Base-by-base conservation (phyloP, 768 basidiomycete genomes). In the Pleurotus tuber-regium region DNA sequence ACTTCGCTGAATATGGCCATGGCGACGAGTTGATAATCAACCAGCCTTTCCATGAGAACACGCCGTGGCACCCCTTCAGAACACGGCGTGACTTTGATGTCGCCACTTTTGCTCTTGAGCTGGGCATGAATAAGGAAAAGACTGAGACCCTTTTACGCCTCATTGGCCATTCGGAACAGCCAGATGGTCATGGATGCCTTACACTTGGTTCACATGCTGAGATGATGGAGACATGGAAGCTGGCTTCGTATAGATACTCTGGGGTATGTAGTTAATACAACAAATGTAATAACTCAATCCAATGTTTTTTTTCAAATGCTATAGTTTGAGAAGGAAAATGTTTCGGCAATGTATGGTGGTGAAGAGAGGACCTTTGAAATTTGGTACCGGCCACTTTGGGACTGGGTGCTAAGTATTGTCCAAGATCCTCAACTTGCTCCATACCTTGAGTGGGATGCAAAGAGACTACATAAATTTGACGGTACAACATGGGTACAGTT, bases 391-490 rank as follows among this genome's bases (percentile, higher is more conserved):
- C 52, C 61, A 3, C 41, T 67, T 1, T 65, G 59, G 59, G 54
- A 62, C 23, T 72, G 68, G 67, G 56, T 51, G 0, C 6, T 49
- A 16, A 61, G 64, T 31, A 52, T 72, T 7, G 38, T 75, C 1
- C 24, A 41, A n/a, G 61, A 74, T 26, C 57, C 57, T 0, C 16
- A 29, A 0, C 57, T 69, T 6, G 56, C 57, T 1, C 51, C 51
- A 0, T 47, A 62, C 10, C 64, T 66, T 46, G 54, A 55, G 16
- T 72, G 69, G 64, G 63, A 71, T 64, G 68, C 68, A 4, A 39
- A 61, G 36, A 47, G 46, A 10, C 41, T 67, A 2, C 68, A 28
- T 43, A 67, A 65, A 47, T 68, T 56, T 46, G 55, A 69, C 54
- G 63, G 61, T 0, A 35, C 44, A 7, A 4, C 24, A 1, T 73